Evolutionary conservation across 2,329 filamentous ascomycete genomes (phyloP).

Genomic region (Botryotinia calthae): DNA sequence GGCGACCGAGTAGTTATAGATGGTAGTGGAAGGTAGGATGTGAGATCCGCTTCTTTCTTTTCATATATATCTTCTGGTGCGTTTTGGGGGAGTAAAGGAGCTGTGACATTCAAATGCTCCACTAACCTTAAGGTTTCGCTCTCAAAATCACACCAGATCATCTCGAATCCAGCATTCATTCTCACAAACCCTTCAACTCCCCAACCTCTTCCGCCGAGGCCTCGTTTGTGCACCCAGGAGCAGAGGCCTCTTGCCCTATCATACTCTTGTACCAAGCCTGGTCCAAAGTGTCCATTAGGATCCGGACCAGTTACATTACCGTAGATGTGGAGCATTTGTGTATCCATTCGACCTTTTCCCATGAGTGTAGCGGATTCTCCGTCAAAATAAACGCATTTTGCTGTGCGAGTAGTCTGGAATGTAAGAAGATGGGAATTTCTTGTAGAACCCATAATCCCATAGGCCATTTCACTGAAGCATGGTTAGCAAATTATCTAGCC

Average conservation of each 20-base stretch:
- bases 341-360: conserved; percentile 46
- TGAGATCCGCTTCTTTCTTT: conserved; percentile 22
- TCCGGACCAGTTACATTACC: conserved; percentile 44
- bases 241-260: conserved; percentile 48
- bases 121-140: conserved; percentile 46
- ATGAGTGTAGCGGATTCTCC: conserved; percentile 50
- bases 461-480: conserved; percentile 48
- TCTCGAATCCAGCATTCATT: conserved; percentile 52
- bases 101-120: conserved; percentile 47
- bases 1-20: conserved; percentile 41
- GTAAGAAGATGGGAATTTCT: conserved; percentile 47
- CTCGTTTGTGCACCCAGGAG: conserved; percentile 43
- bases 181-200: conserved; percentile 50
- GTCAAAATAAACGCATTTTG: conserved; percentile 50
- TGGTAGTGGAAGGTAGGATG: conserved; percentile 41
- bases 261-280: conserved; percentile 47
- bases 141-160: conserved; percentile 52
- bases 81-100: conserved; percentile 40
- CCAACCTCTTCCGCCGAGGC: conserved; percentile 47
- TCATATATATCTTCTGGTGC: conserved; percentile 20
- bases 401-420: conserved; percentile 46
- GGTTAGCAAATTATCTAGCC: conserved; percentile 15
- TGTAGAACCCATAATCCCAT: conserved; percentile 49
- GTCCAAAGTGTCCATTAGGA: conserved; percentile 31
- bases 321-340: conserved; percentile 51